Evolutionary conservation across 805 yeast genomes (phyloP), one percentile per base, ranked within the genome.

Genomic region (Maudiozyma turicensis): DNA sequence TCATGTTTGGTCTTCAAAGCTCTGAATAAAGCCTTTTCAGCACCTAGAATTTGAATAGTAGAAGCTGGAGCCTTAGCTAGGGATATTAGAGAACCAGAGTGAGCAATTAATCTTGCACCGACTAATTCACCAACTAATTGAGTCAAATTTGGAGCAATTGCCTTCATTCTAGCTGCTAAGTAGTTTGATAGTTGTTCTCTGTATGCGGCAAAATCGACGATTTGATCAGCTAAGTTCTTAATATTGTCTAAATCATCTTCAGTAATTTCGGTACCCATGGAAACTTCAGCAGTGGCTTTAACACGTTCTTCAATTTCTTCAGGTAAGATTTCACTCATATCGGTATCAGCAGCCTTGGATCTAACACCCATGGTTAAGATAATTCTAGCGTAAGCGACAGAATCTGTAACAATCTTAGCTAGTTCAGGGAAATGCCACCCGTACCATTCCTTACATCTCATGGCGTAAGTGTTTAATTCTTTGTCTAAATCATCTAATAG

Each of bases 381-480:
- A 59, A 89, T 86, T 75, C 95, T 84, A 53, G 98, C 98, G 70
- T 82, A 91, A 43, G 97, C 97, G 61, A 87, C 91, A 57, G 95
- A 90, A 72, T 91, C 99, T 58, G 84, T 82, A 60, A 93, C 85
- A 69, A 91, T 88, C 78, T 93, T 93, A 63, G 97, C 96, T 81
- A 91, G 81, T 72, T 91, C 99, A 38, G 99, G 99, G 83, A 91
- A 91, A 72, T 91, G 99, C 99, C 99, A 91, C 58, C 99, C 98
- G 73, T 91, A 91, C 99, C 99, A 91, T 74, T 91, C 99, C 75
- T 91, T 93, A 73, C 91, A 81, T 75, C 99, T 83, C 99, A 91
- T 91, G 58, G 98, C 96, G 63, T 90, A 91, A 47, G 97, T 93
- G 74, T 91, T 91, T 61, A 91, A 79, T 71, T 91, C 99, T 74